These are phyloP conservation scores for Backusella liffmaniae DNA, from an alignment of 192 early-diverging fungal species.

Conservation along the genomic window DNA sequence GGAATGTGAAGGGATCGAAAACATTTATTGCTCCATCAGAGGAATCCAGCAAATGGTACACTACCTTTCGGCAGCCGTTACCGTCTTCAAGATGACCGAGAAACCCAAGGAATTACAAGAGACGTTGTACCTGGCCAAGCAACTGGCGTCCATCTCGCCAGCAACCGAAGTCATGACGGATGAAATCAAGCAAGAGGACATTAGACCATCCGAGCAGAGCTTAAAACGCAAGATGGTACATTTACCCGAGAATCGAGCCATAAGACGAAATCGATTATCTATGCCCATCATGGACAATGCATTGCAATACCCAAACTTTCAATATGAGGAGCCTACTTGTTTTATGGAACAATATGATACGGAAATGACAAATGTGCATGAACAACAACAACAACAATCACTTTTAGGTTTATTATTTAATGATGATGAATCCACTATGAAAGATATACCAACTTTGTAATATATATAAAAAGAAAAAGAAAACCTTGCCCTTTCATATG, in stretches of 20 bases:
- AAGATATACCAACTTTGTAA: constrained; percentile 12
- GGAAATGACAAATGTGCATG: not conserved
- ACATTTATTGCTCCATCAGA: constrained; percentile 16
- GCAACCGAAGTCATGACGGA: constrained; percentile 10
- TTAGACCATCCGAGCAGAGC: not conserved
- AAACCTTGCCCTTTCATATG: not conserved
- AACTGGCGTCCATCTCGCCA: constrained; percentile 5
- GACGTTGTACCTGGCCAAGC: not conserved
- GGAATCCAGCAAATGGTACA: constrained; percentile 18
- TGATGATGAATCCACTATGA: constrained; percentile 3
- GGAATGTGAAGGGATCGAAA: constrained; percentile 11
- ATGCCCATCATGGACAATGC: not conserved
- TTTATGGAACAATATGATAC: constrained; percentile 6
- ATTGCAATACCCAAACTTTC: not conserved
- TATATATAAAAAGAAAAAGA: not conserved
- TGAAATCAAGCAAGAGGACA: not conserved
- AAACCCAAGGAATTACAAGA: not conserved
- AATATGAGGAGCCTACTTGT: not conserved
- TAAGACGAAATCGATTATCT: not conserved
- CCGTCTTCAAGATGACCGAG: not conserved
- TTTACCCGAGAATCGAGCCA: not conserved
- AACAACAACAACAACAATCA: constrained; percentile 9
- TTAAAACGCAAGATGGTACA: constrained; percentile 8
- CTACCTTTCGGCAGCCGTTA: constrained; percentile 12
- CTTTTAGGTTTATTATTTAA: constrained; percentile 10